phyloP scores from a whole-genome alignment of 2,329 filamentous ascomycete species.

The Fusarium domesticum region DNA sequence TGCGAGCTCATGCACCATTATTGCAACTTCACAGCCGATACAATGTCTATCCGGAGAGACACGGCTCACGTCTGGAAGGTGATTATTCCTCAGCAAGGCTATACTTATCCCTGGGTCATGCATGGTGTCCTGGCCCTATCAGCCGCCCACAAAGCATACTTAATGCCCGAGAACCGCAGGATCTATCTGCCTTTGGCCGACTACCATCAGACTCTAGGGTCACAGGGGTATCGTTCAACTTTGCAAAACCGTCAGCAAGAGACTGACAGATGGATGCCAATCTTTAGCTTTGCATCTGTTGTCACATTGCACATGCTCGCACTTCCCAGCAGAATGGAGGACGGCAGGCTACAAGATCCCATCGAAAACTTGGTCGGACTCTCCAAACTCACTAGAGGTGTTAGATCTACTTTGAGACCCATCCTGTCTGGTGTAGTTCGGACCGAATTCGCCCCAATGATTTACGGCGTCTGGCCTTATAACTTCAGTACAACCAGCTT shows the following conservation, averaged over 20 bases:
- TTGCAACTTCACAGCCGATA: constrained; percentile 26
- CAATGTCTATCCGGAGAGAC: constrained; percentile 23
- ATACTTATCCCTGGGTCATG: constrained; percentile 29
- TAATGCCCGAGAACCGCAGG: constrained; percentile 24
- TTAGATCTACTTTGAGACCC: constrained; percentile 20
- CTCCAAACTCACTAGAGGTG: constrained; percentile 20
- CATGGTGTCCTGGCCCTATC: constrained; percentile 32
- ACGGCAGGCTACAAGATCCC: constrained; percentile 16
- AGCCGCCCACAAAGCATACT: constrained; percentile 32
- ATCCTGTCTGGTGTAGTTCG: constrained; percentile 17
- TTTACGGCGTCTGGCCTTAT: constrained; percentile 20
- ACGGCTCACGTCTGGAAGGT: constrained; percentile 28
- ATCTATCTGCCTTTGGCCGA: constrained; percentile 27
- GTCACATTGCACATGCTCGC: constrained; percentile 32
- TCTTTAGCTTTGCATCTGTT: constrained; percentile 42
- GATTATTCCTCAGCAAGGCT: constrained; percentile 27
- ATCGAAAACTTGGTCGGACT: constrained; percentile 23
- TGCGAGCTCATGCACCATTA: constrained; percentile 35
- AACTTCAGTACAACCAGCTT: background rate
- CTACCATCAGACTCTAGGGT: constrained; percentile 32
- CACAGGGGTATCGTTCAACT: constrained; percentile 28
- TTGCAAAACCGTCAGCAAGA: constrained; percentile 15
- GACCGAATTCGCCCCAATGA: constrained; percentile 24
- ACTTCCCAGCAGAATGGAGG: constrained; percentile 19
- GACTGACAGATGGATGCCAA: constrained; percentile 27